Evolutionary conservation across 2,329 filamentous ascomycete genomes (phyloP), one percentile per base, ranked within the genome.

Genomic region (Xylariaceae sp.): DNA sequence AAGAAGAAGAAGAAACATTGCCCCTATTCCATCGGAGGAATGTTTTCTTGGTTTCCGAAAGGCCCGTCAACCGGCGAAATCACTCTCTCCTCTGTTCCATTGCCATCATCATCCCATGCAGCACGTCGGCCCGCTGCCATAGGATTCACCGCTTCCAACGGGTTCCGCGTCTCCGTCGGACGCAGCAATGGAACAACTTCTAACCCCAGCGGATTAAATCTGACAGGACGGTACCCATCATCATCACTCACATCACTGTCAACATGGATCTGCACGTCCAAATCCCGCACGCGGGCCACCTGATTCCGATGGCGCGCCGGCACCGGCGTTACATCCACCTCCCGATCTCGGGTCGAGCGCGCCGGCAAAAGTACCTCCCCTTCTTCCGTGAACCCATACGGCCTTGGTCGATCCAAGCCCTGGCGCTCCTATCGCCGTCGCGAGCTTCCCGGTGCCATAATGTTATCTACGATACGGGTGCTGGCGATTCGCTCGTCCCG

Each of bases 401-500:
- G 13, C 17, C 4, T 34, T 2, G 51, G 42, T 4, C n/a, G 39
- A 45, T 57, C 58, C 56, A 58, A 63, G 58, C 53, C 35, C 57
- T 54, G 53, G 56, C 64, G 59, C 37, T n/a, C 47, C 62, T 64
- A 64, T 52, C 64, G 64, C 58, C 64, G 60, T 55, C 64, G 61
- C 58, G 57, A 1, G 56, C 58, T 55, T 48, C 59, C 64, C 42
- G 42, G 54, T 13, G 57, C 34, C 39, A 53, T 58, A 9, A 18
- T 53, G 42, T 57, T 30, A 30, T 30, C 59, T 23, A 51, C 60
- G 9, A 64, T 7, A 7, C 61, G 58, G 13, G 49, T 34, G 4
- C 56, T 70, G 23, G 23, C 23, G 23, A 71, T 70, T 7, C 71
- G 62, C 63, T 72, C 71, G 9, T 72, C 71, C 9, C 70, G 63